Conservation (phyloP, 1,284 basidiomycete species). For the Marasmius sp. region DNA sequence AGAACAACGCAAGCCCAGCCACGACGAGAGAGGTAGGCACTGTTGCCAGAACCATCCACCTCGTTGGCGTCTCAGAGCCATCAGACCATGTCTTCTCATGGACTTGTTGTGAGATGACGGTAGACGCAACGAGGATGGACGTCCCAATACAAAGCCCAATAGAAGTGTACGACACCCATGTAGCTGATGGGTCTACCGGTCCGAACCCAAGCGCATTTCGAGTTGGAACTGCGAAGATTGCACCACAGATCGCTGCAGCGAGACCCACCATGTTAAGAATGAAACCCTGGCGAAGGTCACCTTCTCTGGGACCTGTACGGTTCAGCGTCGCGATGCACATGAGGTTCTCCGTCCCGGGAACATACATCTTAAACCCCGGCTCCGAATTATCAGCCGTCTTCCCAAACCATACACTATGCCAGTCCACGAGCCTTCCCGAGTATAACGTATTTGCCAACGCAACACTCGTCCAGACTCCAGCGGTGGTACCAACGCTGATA, state of each 20-base stretch:
- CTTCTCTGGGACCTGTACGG: conserved; percentile 19
- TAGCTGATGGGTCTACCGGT: conserved; percentile 14
- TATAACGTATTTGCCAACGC: conserved; percentile 22
- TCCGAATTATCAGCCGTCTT: conserved; percentile 16
- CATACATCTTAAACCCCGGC: conserved; percentile 26
- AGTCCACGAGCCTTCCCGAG: conserved; percentile 20
- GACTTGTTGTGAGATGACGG: conserved; percentile 16
- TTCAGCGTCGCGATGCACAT: conserved; percentile 26
- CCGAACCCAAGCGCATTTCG: conserved; percentile 21
- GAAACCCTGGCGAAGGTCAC: conserved; percentile 22
- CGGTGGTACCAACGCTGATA: conserved; percentile 23
- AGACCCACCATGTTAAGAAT: conserved; percentile 21
- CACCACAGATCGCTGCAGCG: conserved; percentile 21
- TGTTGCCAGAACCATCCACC: conserved; percentile 20
- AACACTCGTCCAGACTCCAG: conserved; percentile 26
- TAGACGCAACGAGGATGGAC: conserved; percentile 15
- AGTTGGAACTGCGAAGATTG: conserved; percentile 21
- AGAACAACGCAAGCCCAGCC: conserved; percentile 18
- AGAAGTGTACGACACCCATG: conserved; percentile 26
- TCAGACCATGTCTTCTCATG: conserved; percentile 22
- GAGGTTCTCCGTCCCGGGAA: conserved; percentile 19
- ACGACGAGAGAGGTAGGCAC: conserved; percentile 16
- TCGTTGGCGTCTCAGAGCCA: conserved; percentile 18
- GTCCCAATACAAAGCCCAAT: conserved; percentile 15
- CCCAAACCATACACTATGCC: conserved; percentile 21